Evolutionary conservation across 2,329 filamentous ascomycete species (phyloP).

Genomic region (Neofusicoccum sp.): DNA sequence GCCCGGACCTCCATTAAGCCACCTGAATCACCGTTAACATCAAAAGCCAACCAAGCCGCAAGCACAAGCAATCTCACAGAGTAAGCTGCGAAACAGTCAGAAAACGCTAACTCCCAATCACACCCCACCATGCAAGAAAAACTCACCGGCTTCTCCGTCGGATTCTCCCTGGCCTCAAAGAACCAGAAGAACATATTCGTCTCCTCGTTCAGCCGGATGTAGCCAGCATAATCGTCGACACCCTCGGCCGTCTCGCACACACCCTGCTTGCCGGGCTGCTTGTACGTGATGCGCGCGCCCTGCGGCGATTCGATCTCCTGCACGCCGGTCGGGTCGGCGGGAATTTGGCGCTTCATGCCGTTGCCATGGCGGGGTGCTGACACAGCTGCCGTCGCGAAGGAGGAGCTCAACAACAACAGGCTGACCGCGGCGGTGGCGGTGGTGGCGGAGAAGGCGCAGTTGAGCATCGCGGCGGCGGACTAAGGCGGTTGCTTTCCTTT

Average conservation of each 20-base stretch:
- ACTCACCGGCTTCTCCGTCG: conserved; percentile 22
- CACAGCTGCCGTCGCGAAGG: no score
- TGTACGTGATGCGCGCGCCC: conserved; percentile 13
- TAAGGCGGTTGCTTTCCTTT: no score
- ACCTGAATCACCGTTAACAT: neutral
- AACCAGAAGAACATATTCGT: conserved; percentile 48
- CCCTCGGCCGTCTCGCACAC: conserved; percentile 39
- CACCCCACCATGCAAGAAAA: neutral
- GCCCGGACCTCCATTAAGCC: conserved; percentile 39
- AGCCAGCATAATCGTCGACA: conserved; percentile 39
- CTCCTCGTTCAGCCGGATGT: conserved; percentile 35
- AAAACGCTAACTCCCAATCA: neutral
- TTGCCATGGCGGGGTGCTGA: no score
- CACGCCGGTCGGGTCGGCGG: conserved; percentile 9
- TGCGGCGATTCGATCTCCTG: conserved; percentile 38
- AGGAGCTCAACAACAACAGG: no score
- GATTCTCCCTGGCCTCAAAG: conserved; percentile 49
- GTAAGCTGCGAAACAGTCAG: neutral
- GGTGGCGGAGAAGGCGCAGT: no score
- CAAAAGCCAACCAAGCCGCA: neutral
- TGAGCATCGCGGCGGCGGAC: no score
- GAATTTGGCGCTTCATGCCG: neutral
- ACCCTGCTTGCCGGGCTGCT: conserved; percentile 14
- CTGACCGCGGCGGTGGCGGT: no score
- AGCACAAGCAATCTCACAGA: neutral